Evolutionary conservation across 176 grass and related monocot species (phyloP).

Genomic region (Luzula sylvatica): DNA sequence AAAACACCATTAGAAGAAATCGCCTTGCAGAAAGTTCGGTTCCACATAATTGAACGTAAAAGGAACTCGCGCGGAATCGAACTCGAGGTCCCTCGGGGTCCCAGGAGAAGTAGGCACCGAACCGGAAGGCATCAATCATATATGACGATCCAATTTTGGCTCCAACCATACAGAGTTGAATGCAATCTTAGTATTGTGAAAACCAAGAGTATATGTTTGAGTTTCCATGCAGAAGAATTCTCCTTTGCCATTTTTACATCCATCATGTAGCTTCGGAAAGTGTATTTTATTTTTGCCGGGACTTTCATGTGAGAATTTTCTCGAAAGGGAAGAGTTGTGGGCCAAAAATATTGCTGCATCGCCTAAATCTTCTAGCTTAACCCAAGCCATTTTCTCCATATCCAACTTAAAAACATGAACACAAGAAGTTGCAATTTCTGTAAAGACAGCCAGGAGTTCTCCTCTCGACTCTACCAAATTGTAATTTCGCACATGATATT

Average conservation of each 20-base stretch:
- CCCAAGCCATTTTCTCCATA: slow-evolving; percentile 1
- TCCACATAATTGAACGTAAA: no score
- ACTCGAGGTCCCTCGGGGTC: no score
- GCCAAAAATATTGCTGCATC: slow-evolving; percentile 1
- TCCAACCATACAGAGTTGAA: slow-evolving; percentile 4
- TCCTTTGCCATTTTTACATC: no score
- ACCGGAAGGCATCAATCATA: no score
- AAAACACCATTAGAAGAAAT: no score
- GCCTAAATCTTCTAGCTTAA: slow-evolving; percentile 4
- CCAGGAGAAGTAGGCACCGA: no score
- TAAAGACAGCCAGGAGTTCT: slow-evolving; percentile 1
- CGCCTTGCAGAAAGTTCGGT: no score
- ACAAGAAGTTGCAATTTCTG: neutral
- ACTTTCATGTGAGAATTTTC: neutral
- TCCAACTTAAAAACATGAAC: slow-evolving; percentile 14
- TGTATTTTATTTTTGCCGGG: slow-evolving; percentile 7
- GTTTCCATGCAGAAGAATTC: slow-evolving; percentile 1
- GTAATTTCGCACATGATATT: neutral
- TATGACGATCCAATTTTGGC: neutral
- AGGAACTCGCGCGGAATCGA: no score
- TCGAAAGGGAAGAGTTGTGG: neutral
- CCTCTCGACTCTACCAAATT: slow-evolving; percentile 7
- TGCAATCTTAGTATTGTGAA: neutral
- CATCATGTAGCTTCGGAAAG: neutral
- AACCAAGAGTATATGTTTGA: neutral